phyloP scores from a whole-genome alignment of 148 eudicot genomes.

The Agrostemma githago region DNA sequence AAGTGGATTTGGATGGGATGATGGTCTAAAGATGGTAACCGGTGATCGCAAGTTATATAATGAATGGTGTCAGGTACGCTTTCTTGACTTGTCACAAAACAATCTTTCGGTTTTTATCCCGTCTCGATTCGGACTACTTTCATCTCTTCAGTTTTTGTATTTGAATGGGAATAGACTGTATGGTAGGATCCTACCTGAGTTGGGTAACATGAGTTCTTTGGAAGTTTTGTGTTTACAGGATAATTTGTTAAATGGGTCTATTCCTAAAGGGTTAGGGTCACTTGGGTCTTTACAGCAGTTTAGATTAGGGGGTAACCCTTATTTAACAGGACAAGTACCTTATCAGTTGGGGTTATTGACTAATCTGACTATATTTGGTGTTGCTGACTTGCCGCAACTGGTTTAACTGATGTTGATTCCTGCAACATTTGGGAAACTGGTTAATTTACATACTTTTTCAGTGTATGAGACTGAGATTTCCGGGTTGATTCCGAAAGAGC shows the following conservation, averaged over 20 bases:
- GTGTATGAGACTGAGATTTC: conserved; percentile 65
- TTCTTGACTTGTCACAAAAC: conserved; percentile 73
- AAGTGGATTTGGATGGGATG: too few relatives aligned
- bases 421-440: conserved; percentile 60
- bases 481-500: conserved; percentile 63
- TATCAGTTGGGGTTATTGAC: conserved; percentile 40
- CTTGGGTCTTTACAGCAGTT: conserved; percentile 64
- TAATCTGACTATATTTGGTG: too few relatives aligned
- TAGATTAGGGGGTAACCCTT: conserved; percentile 76
- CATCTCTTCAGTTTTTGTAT: conserved; percentile 57
- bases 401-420: conserved; percentile 63
- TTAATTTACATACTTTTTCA: conserved; percentile 69
- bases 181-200: conserved; percentile 50
- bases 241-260: conserved; percentile 64
- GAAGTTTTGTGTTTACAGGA: conserved; percentile 73
- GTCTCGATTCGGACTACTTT: conserved; percentile 42
- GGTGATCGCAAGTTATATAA: too few relatives aligned
- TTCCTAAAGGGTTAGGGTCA: conserved; percentile 65
- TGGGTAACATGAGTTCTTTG: conserved; percentile 58
- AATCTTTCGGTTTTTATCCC: conserved; percentile 63
- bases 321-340: conserved; percentile 62
- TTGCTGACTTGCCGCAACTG: conserved; percentile 64
- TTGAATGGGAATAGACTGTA: conserved; percentile 52
- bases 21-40: too few relatives aligned
- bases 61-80: conserved; percentile 21